Evolutionary conservation across 129 eudicot genomes (phyloP).

Genomic region (carrot (Daucus carota)): DNA sequence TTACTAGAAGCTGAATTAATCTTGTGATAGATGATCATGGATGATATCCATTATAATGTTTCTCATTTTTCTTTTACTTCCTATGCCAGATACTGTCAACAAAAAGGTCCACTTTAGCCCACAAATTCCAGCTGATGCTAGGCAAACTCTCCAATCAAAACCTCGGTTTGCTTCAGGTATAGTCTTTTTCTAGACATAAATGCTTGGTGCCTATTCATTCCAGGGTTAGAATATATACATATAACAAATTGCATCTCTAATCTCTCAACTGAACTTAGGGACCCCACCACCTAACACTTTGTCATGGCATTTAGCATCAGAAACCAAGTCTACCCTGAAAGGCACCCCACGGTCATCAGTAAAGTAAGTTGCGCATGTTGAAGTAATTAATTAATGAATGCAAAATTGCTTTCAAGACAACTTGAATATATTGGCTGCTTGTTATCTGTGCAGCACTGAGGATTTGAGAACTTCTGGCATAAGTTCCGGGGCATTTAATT

Average conservation of each 20-base stretch:
- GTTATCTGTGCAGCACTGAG: slow-evolving; percentile 42
- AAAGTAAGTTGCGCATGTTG: slow-evolving; percentile 28
- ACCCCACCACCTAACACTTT: slow-evolving; percentile 76
- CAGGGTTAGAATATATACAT: background rate
- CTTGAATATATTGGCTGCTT: slow-evolving; percentile 11
- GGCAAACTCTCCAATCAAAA: slow-evolving; percentile 49
- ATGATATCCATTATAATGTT: slow-evolving; percentile 7
- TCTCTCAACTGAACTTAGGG: slow-evolving; percentile 28
- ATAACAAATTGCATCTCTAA: slow-evolving; percentile 24
- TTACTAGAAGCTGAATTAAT: background rate
- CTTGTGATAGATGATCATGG: background rate
- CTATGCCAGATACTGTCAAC: slow-evolving; percentile 60
- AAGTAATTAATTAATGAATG: background rate
- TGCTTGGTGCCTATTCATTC: background rate
- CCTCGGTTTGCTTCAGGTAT: slow-evolving; percentile 72
- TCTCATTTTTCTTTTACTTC: background rate
- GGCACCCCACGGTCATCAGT: slow-evolving; percentile 34
- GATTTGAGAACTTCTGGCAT: slow-evolving; percentile 40
- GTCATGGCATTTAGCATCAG: slow-evolving; percentile 95
- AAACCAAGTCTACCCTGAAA: slow-evolving; percentile 62
- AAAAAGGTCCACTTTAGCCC: slow-evolving; percentile 95
- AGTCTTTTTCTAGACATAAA: background rate
- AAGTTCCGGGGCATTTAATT: slow-evolving; percentile 27
- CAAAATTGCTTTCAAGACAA: background rate
- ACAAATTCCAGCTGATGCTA: slow-evolving; percentile 41